Base-by-base conservation (phyloP, 805 yeast genomes). In the Kockiozyma suomiensis region DNA sequence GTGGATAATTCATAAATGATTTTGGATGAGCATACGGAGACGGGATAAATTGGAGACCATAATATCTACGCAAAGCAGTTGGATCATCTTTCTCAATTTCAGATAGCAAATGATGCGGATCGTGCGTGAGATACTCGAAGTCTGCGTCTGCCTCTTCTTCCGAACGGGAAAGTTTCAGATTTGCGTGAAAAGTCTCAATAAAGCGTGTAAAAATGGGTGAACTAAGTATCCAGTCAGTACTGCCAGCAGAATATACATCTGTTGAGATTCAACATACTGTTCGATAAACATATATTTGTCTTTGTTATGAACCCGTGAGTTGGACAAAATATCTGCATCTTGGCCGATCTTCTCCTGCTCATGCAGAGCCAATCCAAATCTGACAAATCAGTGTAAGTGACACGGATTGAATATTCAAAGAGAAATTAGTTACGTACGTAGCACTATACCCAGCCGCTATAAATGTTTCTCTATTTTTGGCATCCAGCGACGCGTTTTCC, bases 11-110 rank as follows among this genome's bases (percentile, higher is more conserved):
- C 12, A 15, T 3, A 37, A 58, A 61, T 7, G 50, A 7, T 1
- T 26, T n/a, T 21, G 65, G 65, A 32, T 61, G 59, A 12, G 43
- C 55, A 38, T 54, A 50, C 3, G 65, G 65, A 13, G 59, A 61
- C 1, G 65, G 60, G 28, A 54, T 48, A 33, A 61, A 58, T 35
- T 50, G 38, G 4, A 61, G 59, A 2, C 35, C 19, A 51, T 30
- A 48, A 19, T 43, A 61, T 19, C 51, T 45, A 4, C 41, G 38
- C 6, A 46, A 19, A 12, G 52, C 12, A 3, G n/a, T n/a, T 15
- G 25, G 30, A 1, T 23, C 43, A 33, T 1, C 17, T 35, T 30
- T 45, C 5, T 50, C 38, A 17, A 40, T 17, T 3, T 46, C 32
- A 21, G 37, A 35, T 15, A 53, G 42, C 10, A 40, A 21, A 4